These are phyloP conservation scores for Coffea eugenioides DNA, from an alignment of 257 asterid species.

Conservation along the genomic window DNA sequence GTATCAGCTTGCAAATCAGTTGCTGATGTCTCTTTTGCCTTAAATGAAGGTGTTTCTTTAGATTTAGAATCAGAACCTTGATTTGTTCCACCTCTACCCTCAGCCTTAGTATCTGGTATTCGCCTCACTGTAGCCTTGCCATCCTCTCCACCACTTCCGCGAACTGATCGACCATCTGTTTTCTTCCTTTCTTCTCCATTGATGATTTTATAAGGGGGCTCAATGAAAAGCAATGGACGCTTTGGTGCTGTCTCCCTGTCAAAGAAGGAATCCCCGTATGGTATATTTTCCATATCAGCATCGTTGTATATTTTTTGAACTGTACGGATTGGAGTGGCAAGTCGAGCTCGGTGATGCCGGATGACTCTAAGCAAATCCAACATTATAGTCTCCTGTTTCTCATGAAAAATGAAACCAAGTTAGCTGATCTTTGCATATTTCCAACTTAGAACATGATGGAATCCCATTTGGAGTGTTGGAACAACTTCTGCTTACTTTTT, in stretches of 20 bases:
- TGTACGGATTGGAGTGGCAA: constrained; percentile 98
- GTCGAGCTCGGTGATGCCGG: constrained; percentile 89
- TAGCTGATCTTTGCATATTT: not conserved
- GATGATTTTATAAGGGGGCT: constrained; percentile 76
- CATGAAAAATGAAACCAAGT: constrained; percentile 15
- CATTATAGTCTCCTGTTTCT: constrained; percentile 74
- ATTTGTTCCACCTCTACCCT: constrained; percentile 43
- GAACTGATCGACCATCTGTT: constrained; percentile 48
- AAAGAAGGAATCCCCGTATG: constrained; percentile 63
- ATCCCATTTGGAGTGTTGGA: not conserved
- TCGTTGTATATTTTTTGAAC: constrained; percentile 79
- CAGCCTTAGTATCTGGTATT: constrained; percentile 43
- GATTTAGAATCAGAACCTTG: constrained; percentile 45
- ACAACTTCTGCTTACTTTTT: not conserved
- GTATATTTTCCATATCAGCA: constrained; percentile 75
- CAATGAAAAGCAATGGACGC: constrained; percentile 65
- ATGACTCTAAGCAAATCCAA: constrained; percentile 94
- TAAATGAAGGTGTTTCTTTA: constrained; percentile 34
- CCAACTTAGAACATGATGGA: not conserved
- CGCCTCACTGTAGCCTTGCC: constrained; percentile 47
- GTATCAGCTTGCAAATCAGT: constrained; percentile 42
- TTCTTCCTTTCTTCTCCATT: constrained; percentile 76
- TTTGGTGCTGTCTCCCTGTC: constrained; percentile 49
- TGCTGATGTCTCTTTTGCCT: constrained; percentile 39
- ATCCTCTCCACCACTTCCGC: constrained; percentile 55